Evolutionary conservation across 2,329 filamentous ascomycete genomes (phyloP).

Genomic region (Eutypella sp.): DNA sequence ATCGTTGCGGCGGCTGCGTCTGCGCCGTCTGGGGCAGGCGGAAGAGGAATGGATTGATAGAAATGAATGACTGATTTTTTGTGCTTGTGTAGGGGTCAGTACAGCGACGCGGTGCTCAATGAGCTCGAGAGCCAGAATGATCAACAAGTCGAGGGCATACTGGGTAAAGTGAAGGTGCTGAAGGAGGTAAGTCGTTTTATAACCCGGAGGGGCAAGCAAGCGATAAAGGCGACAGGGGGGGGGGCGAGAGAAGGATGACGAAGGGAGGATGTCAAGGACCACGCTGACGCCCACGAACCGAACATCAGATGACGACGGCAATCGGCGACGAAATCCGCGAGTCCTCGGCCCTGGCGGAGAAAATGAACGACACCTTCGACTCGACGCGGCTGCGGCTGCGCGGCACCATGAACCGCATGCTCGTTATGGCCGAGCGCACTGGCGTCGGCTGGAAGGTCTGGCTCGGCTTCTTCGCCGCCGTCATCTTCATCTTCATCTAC

Average conservation of each 20-base stretch:
- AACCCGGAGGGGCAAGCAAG: not conserved
- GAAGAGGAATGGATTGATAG: no score
- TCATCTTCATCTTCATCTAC: slow-evolving; percentile 80
- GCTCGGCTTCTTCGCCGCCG: slow-evolving; percentile 80
- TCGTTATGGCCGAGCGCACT: slow-evolving; percentile 88
- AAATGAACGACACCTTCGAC: slow-evolving; percentile 95
- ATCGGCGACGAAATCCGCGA: slow-evolving; percentile 96
- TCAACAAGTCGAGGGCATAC: slow-evolving; percentile 80
- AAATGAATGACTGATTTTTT: no score
- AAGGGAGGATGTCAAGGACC: slow-evolving; percentile 1
- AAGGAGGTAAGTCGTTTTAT: slow-evolving; percentile 67
- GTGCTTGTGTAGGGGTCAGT: slow-evolving; percentile 65
- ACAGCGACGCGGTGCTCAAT: slow-evolving; percentile 84
- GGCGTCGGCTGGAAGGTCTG: slow-evolving; percentile 96
- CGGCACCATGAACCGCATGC: slow-evolving; percentile 96
- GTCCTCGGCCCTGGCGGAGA: slow-evolving; percentile 80
- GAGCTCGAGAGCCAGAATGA: slow-evolving; percentile 97
- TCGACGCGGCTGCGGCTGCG: slow-evolving; percentile 72
- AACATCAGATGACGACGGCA: slow-evolving; percentile 70
- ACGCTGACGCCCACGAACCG: not conserved
- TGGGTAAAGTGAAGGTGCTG: slow-evolving; percentile 81
- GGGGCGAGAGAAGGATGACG: slow-evolving; percentile 7
- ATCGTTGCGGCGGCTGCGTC: not conserved
- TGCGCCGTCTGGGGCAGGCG: no score
- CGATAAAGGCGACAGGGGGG: not conserved